These are phyloP conservation scores for Kwoniella sp. DNA, from an alignment of 768 basidiomycete species.

Conservation along the genomic window DNA sequence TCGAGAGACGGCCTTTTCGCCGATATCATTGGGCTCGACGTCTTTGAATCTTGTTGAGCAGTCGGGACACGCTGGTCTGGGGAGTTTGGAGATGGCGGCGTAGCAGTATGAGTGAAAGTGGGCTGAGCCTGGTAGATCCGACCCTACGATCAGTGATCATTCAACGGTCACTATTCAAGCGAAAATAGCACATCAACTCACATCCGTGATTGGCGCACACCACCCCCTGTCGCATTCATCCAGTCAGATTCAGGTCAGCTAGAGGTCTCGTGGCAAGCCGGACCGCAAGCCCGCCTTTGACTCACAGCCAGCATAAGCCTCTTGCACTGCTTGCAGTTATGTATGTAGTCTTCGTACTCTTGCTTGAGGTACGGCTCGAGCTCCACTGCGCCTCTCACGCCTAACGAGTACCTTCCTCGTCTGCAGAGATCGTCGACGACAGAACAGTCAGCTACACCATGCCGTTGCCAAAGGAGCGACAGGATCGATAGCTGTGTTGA, in stretches of 20 bases:
- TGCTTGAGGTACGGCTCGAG: slow-evolving; percentile 41
- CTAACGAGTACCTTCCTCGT: slow-evolving; percentile 44
- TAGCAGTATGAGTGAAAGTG: slow-evolving; percentile 48
- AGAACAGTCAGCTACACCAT: not conserved
- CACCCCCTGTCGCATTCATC: slow-evolving; percentile 26
- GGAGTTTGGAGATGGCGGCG: slow-evolving; percentile 16
- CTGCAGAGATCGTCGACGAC: slow-evolving; percentile 25
- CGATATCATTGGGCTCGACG: slow-evolving; percentile 29
- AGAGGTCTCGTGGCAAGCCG: not conserved
- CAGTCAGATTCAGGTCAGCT: not conserved
- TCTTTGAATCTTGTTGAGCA: slow-evolving; percentile 35
- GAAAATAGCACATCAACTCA: slow-evolving; percentile 7
- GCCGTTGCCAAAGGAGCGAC: too few relatives aligned
- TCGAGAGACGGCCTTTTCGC: slow-evolving; percentile 41
- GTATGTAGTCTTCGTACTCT: slow-evolving; percentile 42
- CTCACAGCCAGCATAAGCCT: slow-evolving; percentile 47
- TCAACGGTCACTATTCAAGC: not conserved
- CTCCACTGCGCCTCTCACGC: slow-evolving; percentile 42
- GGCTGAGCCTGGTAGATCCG: slow-evolving; percentile 35
- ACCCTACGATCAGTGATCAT: not conserved
- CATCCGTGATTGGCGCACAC: slow-evolving; percentile 36
- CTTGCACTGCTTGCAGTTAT: slow-evolving; percentile 42
- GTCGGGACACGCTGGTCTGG: slow-evolving; percentile 30
- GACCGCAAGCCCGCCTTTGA: not conserved
- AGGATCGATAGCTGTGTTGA: too few relatives aligned